Percentiles rank a stretch among this genome's conserved stretches.
Conservation (phyloP, 208 protist genomes). For the Lotmaria passim region DNA sequence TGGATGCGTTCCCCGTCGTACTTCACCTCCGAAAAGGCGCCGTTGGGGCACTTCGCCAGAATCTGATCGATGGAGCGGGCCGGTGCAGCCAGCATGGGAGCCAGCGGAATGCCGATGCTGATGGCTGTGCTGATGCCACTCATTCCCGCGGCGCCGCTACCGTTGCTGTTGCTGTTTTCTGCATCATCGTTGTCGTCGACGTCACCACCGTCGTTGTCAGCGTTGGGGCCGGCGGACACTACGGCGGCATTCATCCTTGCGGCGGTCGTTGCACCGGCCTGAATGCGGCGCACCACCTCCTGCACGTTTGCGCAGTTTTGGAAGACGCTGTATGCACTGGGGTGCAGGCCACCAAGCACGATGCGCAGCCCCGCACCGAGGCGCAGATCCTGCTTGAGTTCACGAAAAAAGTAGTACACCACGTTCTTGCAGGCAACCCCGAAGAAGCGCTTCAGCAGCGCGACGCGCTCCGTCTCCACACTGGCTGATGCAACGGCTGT, state of each 20-base stretch:
- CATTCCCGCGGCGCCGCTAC: not conserved
- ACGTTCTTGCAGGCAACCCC: conserved; percentile 27
- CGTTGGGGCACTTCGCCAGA: conserved; percentile 74
- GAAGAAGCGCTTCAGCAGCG: conserved; percentile 39
- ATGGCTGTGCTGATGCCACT: conserved; percentile 29
- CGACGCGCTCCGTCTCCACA: conserved; percentile 34
- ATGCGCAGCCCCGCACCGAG: conserved; percentile 43
- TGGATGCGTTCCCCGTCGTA: conserved; percentile 92
- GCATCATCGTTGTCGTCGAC: not conserved
- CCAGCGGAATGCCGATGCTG: conserved; percentile 46
- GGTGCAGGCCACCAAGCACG: conserved; percentile 49
- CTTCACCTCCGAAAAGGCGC: conserved; percentile 87
- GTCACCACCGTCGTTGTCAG: not conserved
- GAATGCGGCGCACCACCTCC: conserved; percentile 46
- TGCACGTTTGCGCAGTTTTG: conserved; percentile 56
- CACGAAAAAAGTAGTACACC: conserved; percentile 48
- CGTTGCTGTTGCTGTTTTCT: not conserved
- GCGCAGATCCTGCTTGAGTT: conserved; percentile 49
- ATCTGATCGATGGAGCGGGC: conserved; percentile 41
- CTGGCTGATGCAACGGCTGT: conserved; percentile 28
- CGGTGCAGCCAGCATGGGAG: conserved; percentile 61
- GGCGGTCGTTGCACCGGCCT: conserved; percentile 14
- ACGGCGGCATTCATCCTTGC: not conserved
- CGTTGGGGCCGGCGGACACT: not conserved
- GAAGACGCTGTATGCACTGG: conserved; percentile 42